phyloP scores from a whole-genome alignment of 176 grass and related monocot species.

The Cenchrus purpureus region DNA sequence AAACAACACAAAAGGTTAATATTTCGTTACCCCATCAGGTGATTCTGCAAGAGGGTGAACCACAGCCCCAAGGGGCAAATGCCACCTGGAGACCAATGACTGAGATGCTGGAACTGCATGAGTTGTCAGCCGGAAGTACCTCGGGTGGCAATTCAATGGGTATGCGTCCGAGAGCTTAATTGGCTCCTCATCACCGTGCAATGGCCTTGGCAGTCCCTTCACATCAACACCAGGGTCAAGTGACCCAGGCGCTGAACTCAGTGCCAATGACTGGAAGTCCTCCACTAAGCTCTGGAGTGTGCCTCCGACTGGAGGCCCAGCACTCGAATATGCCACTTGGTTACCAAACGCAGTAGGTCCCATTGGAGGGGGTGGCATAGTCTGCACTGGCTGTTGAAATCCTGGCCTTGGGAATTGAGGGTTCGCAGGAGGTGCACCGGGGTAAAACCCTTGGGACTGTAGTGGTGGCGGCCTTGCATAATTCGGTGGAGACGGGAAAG shows the following conservation, averaged over 20 bases:
- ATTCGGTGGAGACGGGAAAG: constrained; percentile 17
- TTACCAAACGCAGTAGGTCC: constrained; percentile 36
- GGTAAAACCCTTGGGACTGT: constrained; percentile 52
- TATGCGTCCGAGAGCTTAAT: constrained; percentile 64
- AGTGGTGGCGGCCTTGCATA: constrained; percentile 42
- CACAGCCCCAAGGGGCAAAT: constrained; percentile 90
- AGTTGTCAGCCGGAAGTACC: constrained; percentile 90
- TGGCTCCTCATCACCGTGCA: constrained; percentile 77
- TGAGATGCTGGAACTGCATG: constrained; percentile 84
- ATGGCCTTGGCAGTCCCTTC: constrained; percentile 78
- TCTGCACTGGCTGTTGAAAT: constrained; percentile 51
- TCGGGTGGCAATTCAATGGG: constrained; percentile 85
- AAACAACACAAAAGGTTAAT: background rate
- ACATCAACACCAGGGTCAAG: constrained; percentile 74
- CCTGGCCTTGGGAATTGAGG: constrained; percentile 44
- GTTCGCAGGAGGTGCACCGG: constrained; percentile 31
- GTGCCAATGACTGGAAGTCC: constrained; percentile 90
- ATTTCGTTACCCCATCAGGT: constrained; percentile 89
- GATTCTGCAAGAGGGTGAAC: constrained; percentile 84
- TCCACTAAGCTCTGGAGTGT: constrained; percentile 70
- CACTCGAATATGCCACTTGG: constrained; percentile 50
- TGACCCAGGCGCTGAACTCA: constrained; percentile 74
- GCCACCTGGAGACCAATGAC: constrained; percentile 88
- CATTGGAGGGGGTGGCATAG: constrained; percentile 56
- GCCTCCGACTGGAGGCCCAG: constrained; percentile 60